Base-by-base conservation (phyloP, 2,329 filamentous ascomycete genomes). In the Colletotrichum sp. region DNA sequence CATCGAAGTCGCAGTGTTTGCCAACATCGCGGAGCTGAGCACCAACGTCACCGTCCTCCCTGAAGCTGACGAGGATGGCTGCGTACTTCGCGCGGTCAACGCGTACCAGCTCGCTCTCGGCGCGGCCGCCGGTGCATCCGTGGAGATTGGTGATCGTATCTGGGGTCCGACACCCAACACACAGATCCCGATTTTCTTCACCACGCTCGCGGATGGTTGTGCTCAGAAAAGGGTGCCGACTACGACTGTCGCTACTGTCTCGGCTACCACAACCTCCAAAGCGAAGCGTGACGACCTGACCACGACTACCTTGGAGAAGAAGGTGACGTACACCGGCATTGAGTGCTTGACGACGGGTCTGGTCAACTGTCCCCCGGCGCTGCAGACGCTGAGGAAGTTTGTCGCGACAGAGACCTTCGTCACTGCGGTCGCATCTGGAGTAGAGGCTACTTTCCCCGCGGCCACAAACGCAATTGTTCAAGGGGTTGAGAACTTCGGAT, bases 11-110 rank as follows among this genome's bases (percentile, higher is more conserved):
- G 83, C 85, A 21, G 82, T 90, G 2, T 91, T 85, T 79, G 87
- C 89, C 32, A 85, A 92, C 76, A 79, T 92, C 6, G 90, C 89
- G 32, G 87, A 92, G 68, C 88, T 92, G 77, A 84, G 83, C 13
- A 89, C 89, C 15, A 90, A 89, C 76, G 81, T 92, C 44, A 90
- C 89, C 0, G 81, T 82, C 4, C 77, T 84, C 4, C 76, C 79
- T 6, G 79, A 80, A 2, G 82, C 81, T 8, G 81, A 82, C 21
- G 81, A 83, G 2, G 80, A 84, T 30, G 81, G 85, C 2, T 92
- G 90, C 76, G 76, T 82, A 3, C 72, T 92, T 6, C 82, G 82
- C 12, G 86, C 90, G 7, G 82, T 87, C 12, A 87, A 92, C 77
- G 83, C 85, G 3, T 92, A 90, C 79, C 82, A 86, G 13, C 79